phyloP scores from a whole-genome alignment of 2,329 filamentous ascomycete genomes.

The Nothophoma quercina region DNA sequence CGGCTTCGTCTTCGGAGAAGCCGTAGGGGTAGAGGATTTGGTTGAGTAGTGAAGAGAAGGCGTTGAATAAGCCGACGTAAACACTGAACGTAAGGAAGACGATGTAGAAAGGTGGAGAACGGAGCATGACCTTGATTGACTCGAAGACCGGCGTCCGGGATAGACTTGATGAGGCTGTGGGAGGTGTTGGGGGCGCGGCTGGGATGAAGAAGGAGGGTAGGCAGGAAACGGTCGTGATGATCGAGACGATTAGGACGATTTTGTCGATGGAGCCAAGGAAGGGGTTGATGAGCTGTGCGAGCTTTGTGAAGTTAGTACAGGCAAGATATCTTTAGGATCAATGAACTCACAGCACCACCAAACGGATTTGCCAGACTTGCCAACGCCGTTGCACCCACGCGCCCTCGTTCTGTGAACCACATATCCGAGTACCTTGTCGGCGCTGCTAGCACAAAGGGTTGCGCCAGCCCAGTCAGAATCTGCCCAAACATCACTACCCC shows the following conservation, averaged over 20 bases:
- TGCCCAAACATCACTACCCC: conserved; percentile 88
- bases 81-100: conserved; percentile 80
- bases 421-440: conserved; percentile 91
- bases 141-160: conserved; percentile 60
- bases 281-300: conserved; percentile 84
- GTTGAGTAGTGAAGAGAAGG: conserved; percentile 84
- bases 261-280: conserved; percentile 77
- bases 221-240: conserved; percentile 76
- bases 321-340: too few relatives aligned
- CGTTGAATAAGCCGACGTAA: conserved; percentile 95
- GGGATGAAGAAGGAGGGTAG: conserved; percentile 86
- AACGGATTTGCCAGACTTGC: conserved; percentile 88
- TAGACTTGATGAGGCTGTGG: conserved; percentile 70
- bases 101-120: conserved; percentile 78
- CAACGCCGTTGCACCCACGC: conserved; percentile 86
- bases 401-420: conserved; percentile 87
- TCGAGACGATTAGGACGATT: conserved; percentile 84
- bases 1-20: conserved; percentile 82
- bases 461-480: conserved; percentile 85
- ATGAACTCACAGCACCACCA: conserved; percentile 73
- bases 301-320: conserved; percentile 31
- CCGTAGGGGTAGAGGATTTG: conserved; percentile 89
- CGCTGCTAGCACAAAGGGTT: conserved; percentile 89
- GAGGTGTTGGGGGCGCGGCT: conserved; percentile 76
- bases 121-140: conserved; percentile 58